Evolutionary conservation across 495 filamentous ascomycete species (phyloP), one percentile per base, ranked within the genome.

Genomic region (Daldinia grandis): DNA sequence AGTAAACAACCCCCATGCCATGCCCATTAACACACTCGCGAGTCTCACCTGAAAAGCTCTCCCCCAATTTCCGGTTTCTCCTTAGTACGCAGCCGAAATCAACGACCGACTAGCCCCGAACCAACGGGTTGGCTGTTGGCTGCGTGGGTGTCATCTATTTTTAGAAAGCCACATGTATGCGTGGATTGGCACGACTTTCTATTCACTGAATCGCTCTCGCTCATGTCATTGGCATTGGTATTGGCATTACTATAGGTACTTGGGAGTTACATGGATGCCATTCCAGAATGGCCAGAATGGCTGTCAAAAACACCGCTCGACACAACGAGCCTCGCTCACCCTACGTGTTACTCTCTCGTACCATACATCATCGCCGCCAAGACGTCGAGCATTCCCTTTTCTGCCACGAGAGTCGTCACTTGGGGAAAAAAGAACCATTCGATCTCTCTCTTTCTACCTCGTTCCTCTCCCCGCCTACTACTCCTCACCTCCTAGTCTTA

Each of bases 341-440:
- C 27, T 59, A 10, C 51, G 24, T 55, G 66, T 70, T 50, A 50
- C 62, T 66, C 50, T 60, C 27, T 59, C 58, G 66, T 69, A 73
- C 65, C 66, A 55, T 73, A 47, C 61, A 55, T 62, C 61, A 27
- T 66, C 68, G 66, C 58, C 64, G 75, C 73, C 75, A 75, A 75
- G 75, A 57, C 66, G 75, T 75, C 64, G 70, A 77, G 69, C 70
- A 71, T 73, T 74, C 68, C 75, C 75, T 72, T 72, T 75, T 77
- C 73, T 64, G 73, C 58, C 54, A 75, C 27, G 63, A 73, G 30
- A 63, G 67, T 72, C 70, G 71, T 77, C 69, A 71, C 66, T 73
- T 73, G 67, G 70, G 69, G 54, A 51, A 44, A 59, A 59, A 42
- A 25, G 69, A 64, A 58, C 69, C 64, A 42, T 60, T 25, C 62